phyloP scores from a whole-genome alignment of 2,329 filamentous ascomycete genomes.

The Madurella fahalii region DNA sequence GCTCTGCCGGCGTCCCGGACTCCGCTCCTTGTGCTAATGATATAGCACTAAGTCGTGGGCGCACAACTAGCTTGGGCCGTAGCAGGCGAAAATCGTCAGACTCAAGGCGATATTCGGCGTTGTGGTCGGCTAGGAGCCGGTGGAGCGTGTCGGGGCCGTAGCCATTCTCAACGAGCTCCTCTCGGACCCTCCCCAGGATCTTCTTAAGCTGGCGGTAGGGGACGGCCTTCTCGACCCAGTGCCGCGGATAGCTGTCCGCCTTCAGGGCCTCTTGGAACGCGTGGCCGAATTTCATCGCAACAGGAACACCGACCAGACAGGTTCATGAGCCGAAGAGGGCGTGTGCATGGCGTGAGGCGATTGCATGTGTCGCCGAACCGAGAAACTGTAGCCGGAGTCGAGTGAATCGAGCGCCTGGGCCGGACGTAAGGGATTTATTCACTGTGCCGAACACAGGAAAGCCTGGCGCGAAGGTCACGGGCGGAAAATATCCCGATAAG shows the following conservation, averaged over 20 bases:
- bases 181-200: constrained; percentile 74
- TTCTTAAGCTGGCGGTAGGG: constrained; percentile 85
- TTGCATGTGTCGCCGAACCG: neutral
- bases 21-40: constrained; percentile 27
- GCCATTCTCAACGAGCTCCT: constrained; percentile 66
- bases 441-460: neutral
- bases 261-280: constrained; percentile 67
- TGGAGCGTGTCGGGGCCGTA: constrained; percentile 68
- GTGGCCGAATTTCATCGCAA: constrained; percentile 79
- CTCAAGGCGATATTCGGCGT: constrained; percentile 34
- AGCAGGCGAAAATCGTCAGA: constrained; percentile 18
- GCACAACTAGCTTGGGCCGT: constrained; percentile 27
- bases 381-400: neutral
- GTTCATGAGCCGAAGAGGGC: constrained; percentile 10
- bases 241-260: constrained; percentile 66
- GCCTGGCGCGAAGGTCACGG: neutral
- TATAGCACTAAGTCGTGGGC: constrained; percentile 45
- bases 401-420: neutral
- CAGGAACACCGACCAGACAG: constrained; percentile 13
- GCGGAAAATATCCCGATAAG: too few relatives aligned
- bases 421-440: neutral
- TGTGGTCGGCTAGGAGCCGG: constrained; percentile 54
- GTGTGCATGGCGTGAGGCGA: constrained; percentile 24
- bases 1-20: neutral
- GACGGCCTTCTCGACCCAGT: constrained; percentile 70